A percentile compares a stretch with the other conserved stretches of the same genome.
These are phyloP conservation scores for Fusarium subtropicale DNA, from an alignment of 2,329 filamentous ascomycete genomes.

Conservation along the genomic window DNA sequence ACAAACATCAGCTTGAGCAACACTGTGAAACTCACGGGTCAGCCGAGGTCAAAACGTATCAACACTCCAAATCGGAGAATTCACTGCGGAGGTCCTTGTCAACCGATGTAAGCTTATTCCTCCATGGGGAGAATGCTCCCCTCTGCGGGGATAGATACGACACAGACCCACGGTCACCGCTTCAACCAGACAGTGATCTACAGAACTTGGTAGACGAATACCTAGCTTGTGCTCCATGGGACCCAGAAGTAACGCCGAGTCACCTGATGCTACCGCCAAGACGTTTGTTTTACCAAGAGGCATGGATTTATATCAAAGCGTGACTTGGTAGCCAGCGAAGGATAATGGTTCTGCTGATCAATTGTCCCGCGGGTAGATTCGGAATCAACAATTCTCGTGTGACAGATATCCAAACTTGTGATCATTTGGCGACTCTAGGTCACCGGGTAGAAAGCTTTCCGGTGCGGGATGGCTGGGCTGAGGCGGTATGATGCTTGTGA, in stretches of 20 bases:
- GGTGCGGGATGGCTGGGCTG: too few relatives aligned
- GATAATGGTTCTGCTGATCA: not conserved
- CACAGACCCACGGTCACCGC: slow-evolving; percentile 3
- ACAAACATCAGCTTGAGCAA: not conserved
- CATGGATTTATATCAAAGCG: not conserved
- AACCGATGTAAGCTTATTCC: not conserved
- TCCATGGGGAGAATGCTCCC: not conserved
- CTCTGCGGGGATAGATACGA: not conserved
- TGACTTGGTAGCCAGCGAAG: not conserved
- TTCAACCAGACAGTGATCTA: slow-evolving; percentile 1
- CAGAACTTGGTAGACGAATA: not conserved
- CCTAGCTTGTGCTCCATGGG: not conserved
- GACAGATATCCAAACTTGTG: not conserved
- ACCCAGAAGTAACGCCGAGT: not conserved
- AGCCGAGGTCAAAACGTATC: not conserved
- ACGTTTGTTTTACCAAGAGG: not conserved
- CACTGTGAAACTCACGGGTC: not conserved
- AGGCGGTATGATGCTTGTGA: too few relatives aligned
- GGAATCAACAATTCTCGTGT: not conserved
- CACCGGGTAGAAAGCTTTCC: too few relatives aligned
- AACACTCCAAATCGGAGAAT: not conserved
- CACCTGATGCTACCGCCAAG: slow-evolving; percentile 1
- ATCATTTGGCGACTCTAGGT: not conserved
- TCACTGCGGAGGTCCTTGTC: not conserved
- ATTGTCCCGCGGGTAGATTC: not conserved